Percentiles rank a stretch among this genome's conserved stretches.
Evolutionary conservation across 108 stramenopile species (phyloP).

Genomic region (Nitzschia inconspicua): DNA sequence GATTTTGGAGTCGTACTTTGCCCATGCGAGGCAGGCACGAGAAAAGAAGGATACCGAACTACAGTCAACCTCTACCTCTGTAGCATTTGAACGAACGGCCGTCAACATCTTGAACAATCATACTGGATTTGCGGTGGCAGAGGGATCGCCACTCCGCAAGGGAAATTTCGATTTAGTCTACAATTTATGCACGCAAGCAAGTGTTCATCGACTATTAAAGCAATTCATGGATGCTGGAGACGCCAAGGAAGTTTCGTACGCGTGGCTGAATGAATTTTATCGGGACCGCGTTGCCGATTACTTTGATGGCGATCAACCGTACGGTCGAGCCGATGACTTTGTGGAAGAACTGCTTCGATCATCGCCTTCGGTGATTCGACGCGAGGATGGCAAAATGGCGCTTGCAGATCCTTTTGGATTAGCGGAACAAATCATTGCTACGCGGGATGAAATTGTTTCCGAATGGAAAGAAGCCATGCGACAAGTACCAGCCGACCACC

Average conservation of each 20-base stretch:
- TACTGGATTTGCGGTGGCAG: conserved; percentile 26
- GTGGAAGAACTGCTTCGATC: conserved; percentile 67
- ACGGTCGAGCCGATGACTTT: conserved; percentile 78
- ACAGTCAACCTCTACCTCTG: not conserved
- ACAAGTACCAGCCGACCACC: conserved; percentile 45
- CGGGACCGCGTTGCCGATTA: conserved; percentile 42
- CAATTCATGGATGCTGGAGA: conserved; percentile 21
- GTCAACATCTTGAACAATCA: conserved; percentile 39
- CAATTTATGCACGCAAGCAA: conserved; percentile 61
- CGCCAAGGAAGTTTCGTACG: conserved; percentile 22
- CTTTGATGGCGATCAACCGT: conserved; percentile 63
- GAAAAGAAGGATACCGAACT: conserved; percentile 1
- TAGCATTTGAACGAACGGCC: conserved; percentile 56
- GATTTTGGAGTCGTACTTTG: conserved; percentile 61
- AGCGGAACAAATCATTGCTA: conserved; percentile 54
- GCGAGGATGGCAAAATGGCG: conserved; percentile 20
- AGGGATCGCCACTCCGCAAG: conserved; percentile 49
- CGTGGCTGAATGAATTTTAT: conserved; percentile 54
- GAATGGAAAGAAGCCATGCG: conserved; percentile 58
- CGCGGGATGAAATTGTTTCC: conserved; percentile 32
- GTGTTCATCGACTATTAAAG: conserved; percentile 51
- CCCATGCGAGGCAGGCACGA: conserved; percentile 21
- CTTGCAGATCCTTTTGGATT: conserved; percentile 50
- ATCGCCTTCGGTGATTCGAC: conserved; percentile 46
- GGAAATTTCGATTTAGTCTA: conserved; percentile 73